phyloP scores from a whole-genome alignment of 495 filamentous ascomycete genomes.

The Pseudoneurospora amorphoporcata region DNA sequence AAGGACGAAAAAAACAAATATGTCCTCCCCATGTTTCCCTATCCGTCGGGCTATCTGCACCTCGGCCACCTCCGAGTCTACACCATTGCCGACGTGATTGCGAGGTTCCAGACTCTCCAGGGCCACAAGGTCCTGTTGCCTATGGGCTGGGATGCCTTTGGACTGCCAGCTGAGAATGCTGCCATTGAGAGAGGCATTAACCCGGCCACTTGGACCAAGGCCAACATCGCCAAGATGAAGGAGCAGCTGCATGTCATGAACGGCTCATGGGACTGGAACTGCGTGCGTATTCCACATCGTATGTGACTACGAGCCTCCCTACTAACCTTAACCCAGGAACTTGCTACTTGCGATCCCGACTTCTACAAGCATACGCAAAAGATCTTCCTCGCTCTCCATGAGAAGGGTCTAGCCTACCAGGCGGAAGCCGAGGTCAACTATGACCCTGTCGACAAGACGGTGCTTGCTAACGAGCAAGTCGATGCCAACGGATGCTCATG shows the following conservation, averaged over 20 bases:
- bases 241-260: slow-evolving; percentile 67
- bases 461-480: slow-evolving; percentile 86
- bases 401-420: slow-evolving; percentile 67
- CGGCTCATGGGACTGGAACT: slow-evolving; percentile 70
- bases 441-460: slow-evolving; percentile 81
- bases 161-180: slow-evolving; percentile 83
- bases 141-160: slow-evolving; percentile 93
- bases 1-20: slow-evolving; percentile 46
- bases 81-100: slow-evolving; percentile 78
- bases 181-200: slow-evolving; percentile 79
- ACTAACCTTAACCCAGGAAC: slow-evolving; percentile 45
- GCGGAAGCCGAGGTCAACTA: slow-evolving; percentile 76
- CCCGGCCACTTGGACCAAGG: slow-evolving; percentile 66
- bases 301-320: not conserved
- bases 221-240: slow-evolving; percentile 79
- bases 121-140: slow-evolving; percentile 71
- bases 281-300: slow-evolving; percentile 41
- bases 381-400: slow-evolving; percentile 66
- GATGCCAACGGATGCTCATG: slow-evolving; percentile 75
- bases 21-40: slow-evolving; percentile 86
- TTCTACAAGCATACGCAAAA: slow-evolving; percentile 87
- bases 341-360: slow-evolving; percentile 69
- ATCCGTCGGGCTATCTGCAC: slow-evolving; percentile 82
- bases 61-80: slow-evolving; percentile 84
- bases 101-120: slow-evolving; percentile 65